Evolutionary conservation across 2,329 filamentous ascomycete genomes (phyloP).

Genomic region (Diplodia intermedia): DNA sequence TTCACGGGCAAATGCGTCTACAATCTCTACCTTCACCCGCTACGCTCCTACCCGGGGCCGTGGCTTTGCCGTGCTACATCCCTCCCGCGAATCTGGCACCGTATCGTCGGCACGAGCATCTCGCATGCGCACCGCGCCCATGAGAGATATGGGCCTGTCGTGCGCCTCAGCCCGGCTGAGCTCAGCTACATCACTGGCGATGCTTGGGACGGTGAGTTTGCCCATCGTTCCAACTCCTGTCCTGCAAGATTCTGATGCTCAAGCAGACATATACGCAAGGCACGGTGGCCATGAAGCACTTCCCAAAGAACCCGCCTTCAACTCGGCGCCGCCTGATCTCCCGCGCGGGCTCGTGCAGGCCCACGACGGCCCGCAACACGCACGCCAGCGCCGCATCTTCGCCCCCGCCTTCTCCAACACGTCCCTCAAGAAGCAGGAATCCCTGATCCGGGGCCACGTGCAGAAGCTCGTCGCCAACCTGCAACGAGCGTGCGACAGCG

Average conservation of each 20-base stretch:
- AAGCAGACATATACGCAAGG: constrained; percentile 42
- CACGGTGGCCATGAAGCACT: constrained; percentile 16
- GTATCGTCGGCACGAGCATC: neutral
- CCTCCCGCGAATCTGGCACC: constrained; percentile 5
- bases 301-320: constrained; percentile 21
- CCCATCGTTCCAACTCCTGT: no score
- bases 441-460: constrained; percentile 43
- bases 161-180: constrained; percentile 52
- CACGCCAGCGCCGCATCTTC: constrained; percentile 48
- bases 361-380: constrained; percentile 51
- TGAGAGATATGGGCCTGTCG: constrained; percentile 51
- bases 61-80: constrained; percentile 21
- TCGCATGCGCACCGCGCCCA: constrained; percentile 37
- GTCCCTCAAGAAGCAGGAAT: constrained; percentile 42
- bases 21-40: constrained; percentile 28
- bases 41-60: constrained; percentile 31
- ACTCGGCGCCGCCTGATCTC: constrained; percentile 40
- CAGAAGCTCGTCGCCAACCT: constrained; percentile 47
- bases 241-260: neutral
- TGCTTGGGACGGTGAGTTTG: constrained; percentile 42
- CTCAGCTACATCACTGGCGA: constrained; percentile 47
- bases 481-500: constrained; percentile 16
- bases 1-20: constrained; percentile 26
- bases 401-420: constrained; percentile 44
- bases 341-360: constrained; percentile 48